Conservation (phyloP, 257 asterid genomes). For the Salvia rosmarinus region DNA sequence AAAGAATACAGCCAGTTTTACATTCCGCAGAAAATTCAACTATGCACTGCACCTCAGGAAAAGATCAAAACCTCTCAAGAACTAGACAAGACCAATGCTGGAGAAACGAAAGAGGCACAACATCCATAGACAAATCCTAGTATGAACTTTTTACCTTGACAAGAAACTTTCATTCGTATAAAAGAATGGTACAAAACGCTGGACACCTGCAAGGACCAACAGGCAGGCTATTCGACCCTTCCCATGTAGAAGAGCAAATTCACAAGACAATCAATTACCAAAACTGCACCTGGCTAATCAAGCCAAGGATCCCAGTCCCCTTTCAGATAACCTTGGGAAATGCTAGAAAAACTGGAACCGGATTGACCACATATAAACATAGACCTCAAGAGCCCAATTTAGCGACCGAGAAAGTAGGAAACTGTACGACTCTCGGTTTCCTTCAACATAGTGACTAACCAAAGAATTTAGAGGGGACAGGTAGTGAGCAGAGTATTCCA, state of each 20-base stretch:
- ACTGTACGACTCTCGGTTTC: conserved; percentile 35
- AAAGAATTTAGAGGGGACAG: conserved; percentile 39
- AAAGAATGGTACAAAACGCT: conserved; percentile 51
- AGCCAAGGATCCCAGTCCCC: conserved; percentile 38
- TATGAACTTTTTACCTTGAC: conserved; percentile 25
- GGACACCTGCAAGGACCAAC: conserved; percentile 34
- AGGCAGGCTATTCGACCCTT: conserved; percentile 36
- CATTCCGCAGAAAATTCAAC: conserved; percentile 29
- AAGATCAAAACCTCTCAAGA: conserved; percentile 40
- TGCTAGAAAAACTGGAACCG: conserved; percentile 31
- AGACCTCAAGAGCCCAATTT: conserved; percentile 38
- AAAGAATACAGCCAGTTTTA: conserved; percentile 25
- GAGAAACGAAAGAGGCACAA: conserved; percentile 29
- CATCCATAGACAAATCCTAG: conserved; percentile 28
- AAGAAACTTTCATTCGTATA: conserved; percentile 31
- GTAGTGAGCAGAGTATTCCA: conserved; percentile 20
- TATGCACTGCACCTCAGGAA: conserved; percentile 34
- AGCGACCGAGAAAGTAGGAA: conserved; percentile 39
- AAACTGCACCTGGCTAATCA: conserved; percentile 34
- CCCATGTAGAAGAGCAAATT: conserved; percentile 46
- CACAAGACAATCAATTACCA: conserved; percentile 30
- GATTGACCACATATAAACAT: conserved; percentile 33
- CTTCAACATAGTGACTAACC: conserved; percentile 45
- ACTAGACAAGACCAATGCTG: conserved; percentile 26
- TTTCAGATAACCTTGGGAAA: conserved; percentile 24